These are phyloP conservation scores for Papilionanthe hybrid DNA, from an alignment of 116 monocot species.

Conservation along the genomic window DNA sequence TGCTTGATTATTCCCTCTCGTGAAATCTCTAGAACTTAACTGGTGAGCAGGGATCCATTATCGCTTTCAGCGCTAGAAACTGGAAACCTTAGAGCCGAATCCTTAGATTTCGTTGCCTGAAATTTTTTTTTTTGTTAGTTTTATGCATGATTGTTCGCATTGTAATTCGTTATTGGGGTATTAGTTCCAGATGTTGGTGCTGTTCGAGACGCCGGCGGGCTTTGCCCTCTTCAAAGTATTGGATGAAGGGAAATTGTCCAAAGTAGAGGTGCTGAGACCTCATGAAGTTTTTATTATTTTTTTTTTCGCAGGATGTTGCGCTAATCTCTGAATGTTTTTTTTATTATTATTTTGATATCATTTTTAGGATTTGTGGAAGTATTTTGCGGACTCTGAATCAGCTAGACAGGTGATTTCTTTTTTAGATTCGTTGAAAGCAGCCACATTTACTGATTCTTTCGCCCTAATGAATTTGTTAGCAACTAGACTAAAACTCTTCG, in stretches of 20 bases:
- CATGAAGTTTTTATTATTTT: neutral
- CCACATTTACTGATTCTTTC: neutral
- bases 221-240: conserved; percentile 98
- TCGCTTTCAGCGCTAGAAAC: neutral
- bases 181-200: conserved; percentile 53
- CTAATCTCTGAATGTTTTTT: neutral
- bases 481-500: neutral
- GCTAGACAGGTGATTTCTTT: conserved; percentile 51
- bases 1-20: too few relatives aligned
- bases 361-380: conserved; percentile 75
- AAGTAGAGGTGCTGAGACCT: conserved; percentile 57
- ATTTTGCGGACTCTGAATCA: conserved; percentile 56
- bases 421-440: neutral
- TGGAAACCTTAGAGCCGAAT: neutral
- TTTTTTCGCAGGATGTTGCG: neutral
- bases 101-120: neutral
- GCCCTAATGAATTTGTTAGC: neutral
- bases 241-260: conserved; percentile 85
- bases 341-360: neutral
- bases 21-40: neutral
- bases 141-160: neutral
- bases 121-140: neutral
- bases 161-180: neutral
- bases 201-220: conserved; percentile 96
- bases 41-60: neutral